Base-by-base conservation (phyloP, 257 asterid genomes). In the Ligustrum vulgare region DNA sequence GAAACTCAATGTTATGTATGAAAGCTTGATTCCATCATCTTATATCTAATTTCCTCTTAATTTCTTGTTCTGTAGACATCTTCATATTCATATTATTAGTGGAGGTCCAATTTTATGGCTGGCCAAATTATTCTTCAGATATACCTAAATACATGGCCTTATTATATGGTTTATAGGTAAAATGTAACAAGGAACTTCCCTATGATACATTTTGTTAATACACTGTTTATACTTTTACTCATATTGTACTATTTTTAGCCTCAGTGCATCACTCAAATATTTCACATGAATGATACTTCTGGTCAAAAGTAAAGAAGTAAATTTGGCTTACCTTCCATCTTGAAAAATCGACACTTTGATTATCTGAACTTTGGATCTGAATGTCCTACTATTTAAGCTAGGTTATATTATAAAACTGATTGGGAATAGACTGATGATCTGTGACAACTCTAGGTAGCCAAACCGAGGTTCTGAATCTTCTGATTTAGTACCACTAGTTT, bases 1-100 rank as follows among this genome's bases (percentile, higher is more conserved):
- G 98, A 94, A 85, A 94, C 97, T 43, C 98, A 92, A 80, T 92
- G 98, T 74, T 94, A 94, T 37, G 97, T 94, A 89, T 69, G 91
- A 60, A 67, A 64, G 47, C 65, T 51, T n/a, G 25, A 31, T 39
- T 11, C 13, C 72, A 25, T 58, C 7, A 34, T 35, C 20, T 41
- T 32, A 25, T 60, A 56, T 11, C 16, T 39, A 60, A 37, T 31
- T 36, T 73, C 41, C 63, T 62, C 36, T 32, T 2, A n/a, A 13
- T 45, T 34, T 28, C 28, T 9, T 60, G 64, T 56, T 8, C 12
- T 56, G 64, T 56, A 3, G 13, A 25, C 15, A 8, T 23, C 67
- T 2, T 60, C 35, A 11, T 25, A 58, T 22, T 23, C 67, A 25
- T 60, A 60, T 25, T 18, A 60, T 60, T 11, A 2, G 67, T 15